These are phyloP conservation scores for Thozetella sp. DNA, from an alignment of 495 filamentous ascomycete species.

Conservation along the genomic window DNA sequence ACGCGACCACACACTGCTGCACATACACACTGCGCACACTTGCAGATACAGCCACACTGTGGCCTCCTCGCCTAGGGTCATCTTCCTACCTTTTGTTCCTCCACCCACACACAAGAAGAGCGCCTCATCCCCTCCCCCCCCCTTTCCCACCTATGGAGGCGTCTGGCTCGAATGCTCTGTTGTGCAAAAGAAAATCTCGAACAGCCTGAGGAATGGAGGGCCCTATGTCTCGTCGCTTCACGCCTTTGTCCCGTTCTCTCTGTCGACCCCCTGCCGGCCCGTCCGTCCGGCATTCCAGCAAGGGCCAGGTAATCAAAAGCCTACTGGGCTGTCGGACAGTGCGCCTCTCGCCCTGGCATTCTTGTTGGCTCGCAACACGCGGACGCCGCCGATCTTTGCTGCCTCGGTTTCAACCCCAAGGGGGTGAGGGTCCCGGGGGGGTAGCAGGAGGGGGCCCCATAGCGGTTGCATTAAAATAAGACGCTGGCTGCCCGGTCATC, in stretches of 20 bases:
- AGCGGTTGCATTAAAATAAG: slow-evolving; percentile 1
- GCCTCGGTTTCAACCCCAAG: slow-evolving; percentile 4
- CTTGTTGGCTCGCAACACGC: slow-evolving; percentile 4
- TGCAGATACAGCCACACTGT: too few species aligned
- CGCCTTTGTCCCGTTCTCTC: not conserved
- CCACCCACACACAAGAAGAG: too few species aligned
- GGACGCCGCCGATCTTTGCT: slow-evolving; percentile 12
- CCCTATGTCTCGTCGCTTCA: not conserved
- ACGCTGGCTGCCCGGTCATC: not conserved
- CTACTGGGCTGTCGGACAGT: too few species aligned
- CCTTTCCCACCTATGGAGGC: too few species aligned
- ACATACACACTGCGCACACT: too few species aligned
- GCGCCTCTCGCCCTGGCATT: slow-evolving; percentile 2
- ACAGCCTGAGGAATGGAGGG: not conserved
- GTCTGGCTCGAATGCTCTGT: too few species aligned
- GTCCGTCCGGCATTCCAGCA: not conserved
- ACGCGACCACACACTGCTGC: too few species aligned
- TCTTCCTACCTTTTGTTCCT: too few species aligned
- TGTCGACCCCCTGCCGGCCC: not conserved
- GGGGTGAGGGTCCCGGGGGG: not conserved
- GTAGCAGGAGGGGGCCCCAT: not conserved
- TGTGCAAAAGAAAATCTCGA: too few species aligned
- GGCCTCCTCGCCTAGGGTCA: too few species aligned
- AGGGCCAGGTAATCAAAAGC: not conserved
- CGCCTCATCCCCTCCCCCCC: too few species aligned